Percentiles rank a stretch among this genome's conserved stretches.
These are phyloP conservation scores for Pontederia paniculata DNA, from an alignment of 176 grass and related monocot species.

Conservation along the genomic window DNA sequence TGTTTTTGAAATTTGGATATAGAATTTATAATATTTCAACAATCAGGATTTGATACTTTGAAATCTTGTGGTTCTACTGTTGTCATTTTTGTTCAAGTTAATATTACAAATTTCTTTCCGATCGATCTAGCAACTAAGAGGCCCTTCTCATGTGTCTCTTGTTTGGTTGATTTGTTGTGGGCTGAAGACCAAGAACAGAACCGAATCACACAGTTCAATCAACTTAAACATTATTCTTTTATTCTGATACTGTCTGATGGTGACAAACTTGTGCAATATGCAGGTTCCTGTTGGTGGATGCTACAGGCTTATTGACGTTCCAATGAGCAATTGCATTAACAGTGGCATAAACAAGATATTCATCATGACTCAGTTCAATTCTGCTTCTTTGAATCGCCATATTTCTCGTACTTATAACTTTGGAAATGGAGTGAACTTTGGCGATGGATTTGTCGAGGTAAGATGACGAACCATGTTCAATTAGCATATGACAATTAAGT, in stretches of 20 bases:
- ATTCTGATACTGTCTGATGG: no score
- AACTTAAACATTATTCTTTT: no score
- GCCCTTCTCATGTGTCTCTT: no score
- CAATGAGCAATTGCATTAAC: conserved; percentile 82
- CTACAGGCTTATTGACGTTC: conserved; percentile 60
- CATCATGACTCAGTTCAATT: conserved; percentile 84
- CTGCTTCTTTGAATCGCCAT: conserved; percentile 58
- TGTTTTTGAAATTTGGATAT: neutral
- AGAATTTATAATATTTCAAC: neutral
- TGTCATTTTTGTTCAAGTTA: no score
- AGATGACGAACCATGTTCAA: neutral
- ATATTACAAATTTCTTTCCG: no score
- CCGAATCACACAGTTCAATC: no score
- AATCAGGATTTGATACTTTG: no score
- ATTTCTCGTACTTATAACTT: conserved; percentile 57
- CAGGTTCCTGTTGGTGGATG: conserved; percentile 76
- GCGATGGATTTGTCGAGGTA: conserved; percentile 74
- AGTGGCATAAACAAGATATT: conserved; percentile 79
- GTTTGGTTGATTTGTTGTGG: no score
- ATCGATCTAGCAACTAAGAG: no score
- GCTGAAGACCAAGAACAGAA: no score
- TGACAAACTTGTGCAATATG: neutral
- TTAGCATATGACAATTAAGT: neutral
- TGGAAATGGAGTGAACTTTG: conserved; percentile 65
- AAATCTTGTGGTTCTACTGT: no score